Conservation (phyloP, 2,329 filamentous ascomycete species). For the Aspergillus sp. region DNA sequence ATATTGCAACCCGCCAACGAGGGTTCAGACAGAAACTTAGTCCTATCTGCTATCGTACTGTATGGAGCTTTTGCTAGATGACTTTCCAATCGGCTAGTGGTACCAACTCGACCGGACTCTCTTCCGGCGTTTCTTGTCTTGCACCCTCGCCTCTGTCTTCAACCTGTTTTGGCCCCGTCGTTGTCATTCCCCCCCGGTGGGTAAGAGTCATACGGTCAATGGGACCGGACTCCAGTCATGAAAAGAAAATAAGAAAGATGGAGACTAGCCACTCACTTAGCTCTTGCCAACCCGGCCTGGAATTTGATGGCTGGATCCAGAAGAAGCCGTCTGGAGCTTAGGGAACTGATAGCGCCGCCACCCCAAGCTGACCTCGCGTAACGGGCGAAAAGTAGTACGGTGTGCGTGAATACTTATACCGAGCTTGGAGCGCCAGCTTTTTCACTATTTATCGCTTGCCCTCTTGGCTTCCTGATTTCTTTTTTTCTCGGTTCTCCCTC, state of each 20-base stretch:
- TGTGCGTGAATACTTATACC: conserved; percentile 20
- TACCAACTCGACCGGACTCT: conserved; percentile 21
- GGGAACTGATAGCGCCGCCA: conserved; percentile 25
- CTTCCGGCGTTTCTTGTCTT: background rate
- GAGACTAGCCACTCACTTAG: conserved; percentile 1
- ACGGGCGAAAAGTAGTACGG: conserved; percentile 19
- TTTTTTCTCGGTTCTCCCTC: background rate
- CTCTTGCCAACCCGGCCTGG: background rate
- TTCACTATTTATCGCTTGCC: conserved; percentile 2
- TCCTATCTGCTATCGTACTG: background rate
- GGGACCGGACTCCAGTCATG: background rate
- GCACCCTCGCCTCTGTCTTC: background rate
- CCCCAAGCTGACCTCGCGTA: conserved; percentile 19
- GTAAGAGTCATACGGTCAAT: conserved; percentile 2
- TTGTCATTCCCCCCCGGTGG: background rate
- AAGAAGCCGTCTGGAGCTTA: conserved; percentile 19
- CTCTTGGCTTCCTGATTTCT: conserved; percentile 4
- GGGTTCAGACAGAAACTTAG: background rate
- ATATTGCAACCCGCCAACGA: background rate
- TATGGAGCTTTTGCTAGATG: background rate
- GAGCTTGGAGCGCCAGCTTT: conserved; percentile 8
- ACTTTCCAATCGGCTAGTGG: conserved; percentile 13
- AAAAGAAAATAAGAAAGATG: background rate
- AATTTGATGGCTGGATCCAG: conserved; percentile 9
- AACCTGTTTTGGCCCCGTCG: background rate